Evolutionary conservation across 441 rosid species (phyloP), one percentile per base, ranked within the genome.

Genomic region (Eruca vesicaria): DNA sequence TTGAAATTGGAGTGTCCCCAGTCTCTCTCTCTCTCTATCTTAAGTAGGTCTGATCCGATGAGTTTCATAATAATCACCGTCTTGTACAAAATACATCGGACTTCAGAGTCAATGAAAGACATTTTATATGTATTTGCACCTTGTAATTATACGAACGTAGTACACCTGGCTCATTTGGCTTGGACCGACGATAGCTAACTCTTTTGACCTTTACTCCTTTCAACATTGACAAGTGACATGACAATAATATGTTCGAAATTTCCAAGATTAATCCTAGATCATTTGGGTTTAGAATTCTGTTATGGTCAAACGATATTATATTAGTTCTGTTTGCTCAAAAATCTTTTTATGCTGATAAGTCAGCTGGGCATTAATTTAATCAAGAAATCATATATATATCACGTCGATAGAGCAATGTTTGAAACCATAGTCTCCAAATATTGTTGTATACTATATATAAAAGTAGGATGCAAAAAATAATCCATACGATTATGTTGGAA

Each of bases 101-200:
- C 1, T 18, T 33, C 2, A 12, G 23, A 58, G 48, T 62, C 59
- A 21, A 69, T 11, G 29, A 19, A 50, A 19, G 15, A 53, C 16
- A 2, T 45, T 12, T 32, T 66, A 15, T 16, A 50, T 15, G 16
- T 36, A 29, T 43, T 21, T 26, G 56, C 3, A 59, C 55, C 21
- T 74, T 48, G 57, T 10, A 52, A 66, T 64, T 65, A 66, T 33
- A 16, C n/a, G 29, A 9, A 61, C 15, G n/a, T 9, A 69, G 11
- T 9, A 69, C 76, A 71, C 80, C 31, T 32, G 53, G 28, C 81
- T 75, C 70, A 2, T 45, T 68, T 63, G 61, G 71, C 35, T 68
- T 76, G 65, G 75, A 63, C 78, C 74, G 78, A 69, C 71, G 75
- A 61, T 69, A 56, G 66, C 69, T 68, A 68, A 79, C 74, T 45